Evolutionary conservation across 768 basidiomycete genomes (phyloP), one percentile per base, ranked within the genome.

Genomic region (Phallus indusiatus): DNA sequence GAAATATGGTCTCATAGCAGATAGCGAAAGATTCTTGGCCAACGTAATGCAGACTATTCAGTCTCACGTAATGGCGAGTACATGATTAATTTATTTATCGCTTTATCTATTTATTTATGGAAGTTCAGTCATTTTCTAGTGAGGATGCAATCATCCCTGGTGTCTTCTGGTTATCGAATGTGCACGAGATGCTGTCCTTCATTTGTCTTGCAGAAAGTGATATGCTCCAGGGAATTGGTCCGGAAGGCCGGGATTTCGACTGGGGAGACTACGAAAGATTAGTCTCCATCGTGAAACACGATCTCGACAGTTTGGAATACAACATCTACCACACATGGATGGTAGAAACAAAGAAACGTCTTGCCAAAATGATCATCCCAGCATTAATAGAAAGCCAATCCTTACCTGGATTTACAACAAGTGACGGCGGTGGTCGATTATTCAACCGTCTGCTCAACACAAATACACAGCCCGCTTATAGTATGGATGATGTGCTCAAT

Each of bases 301-400:
- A 99, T 70, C 83, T 99, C 47, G 96, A 98, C 73, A 93, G 90
- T 62, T 77, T 99, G 68, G 95, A 99, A 75, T 98, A 97, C 78
- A 99, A 99, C 78, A 95, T 99, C 72, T 98, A 97, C 72, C 95
- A 97, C 71, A 97, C 95, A 0, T 97, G 93, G 90, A 98, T 99
- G 93, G 75, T 89, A 58, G 96, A 97, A 75, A 90, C 93, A 42
- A 99, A 98, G 83, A 94, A 93, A 75, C 88, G 86, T 59, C 76
- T 99, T 46, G 79, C 84, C 50, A 98, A 97, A 78, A 98, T 98
- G 94, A 90, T 98, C 48, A 93, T 99, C 60, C 96, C 96, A n/a
- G 96, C 96, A 3, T 73, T 98, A 61, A 94, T 98, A 65, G 96
- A 98, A 73, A 94, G 90, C 64, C 96, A 98, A 70, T 95, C 95